A percentile compares a stretch with the other conserved stretches of the same genome.
phyloP scores from a whole-genome alignment of 768 basidiomycete genomes.

The Pleurotus giganteus region DNA sequence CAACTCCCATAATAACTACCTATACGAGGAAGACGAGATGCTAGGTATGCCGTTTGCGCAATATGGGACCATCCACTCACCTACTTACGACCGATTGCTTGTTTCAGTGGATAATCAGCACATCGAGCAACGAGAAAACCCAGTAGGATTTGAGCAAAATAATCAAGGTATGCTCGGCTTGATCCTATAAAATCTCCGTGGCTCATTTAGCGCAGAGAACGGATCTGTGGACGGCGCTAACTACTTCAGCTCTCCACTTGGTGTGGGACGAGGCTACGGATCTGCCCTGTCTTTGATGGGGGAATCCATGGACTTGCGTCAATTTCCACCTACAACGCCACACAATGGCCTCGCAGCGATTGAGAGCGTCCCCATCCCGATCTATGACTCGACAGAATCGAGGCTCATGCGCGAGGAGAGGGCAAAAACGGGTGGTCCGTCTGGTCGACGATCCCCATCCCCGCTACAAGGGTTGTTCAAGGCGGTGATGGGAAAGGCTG shows the following conservation, averaged over 20 bases:
- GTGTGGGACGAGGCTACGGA: too few species aligned
- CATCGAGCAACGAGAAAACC: too few species aligned
- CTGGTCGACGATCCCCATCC: neutral
- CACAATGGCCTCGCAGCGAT: neutral
- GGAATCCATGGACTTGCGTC: neutral
- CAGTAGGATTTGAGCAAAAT: neutral
- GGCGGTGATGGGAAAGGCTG: neutral
- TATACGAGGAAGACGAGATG: neutral
- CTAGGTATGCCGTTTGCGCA: neutral
- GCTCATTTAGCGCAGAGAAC: neutral
- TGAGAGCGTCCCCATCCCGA: neutral
- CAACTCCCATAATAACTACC: constrained; percentile 3
- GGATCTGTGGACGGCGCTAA: neutral
- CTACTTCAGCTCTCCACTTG: too few species aligned
- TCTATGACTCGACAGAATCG: neutral
- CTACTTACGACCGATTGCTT: neutral
- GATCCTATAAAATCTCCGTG: neutral
- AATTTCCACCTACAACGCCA: neutral
- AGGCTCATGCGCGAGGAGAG: neutral
- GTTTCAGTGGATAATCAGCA: neutral
- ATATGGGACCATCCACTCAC: neutral
- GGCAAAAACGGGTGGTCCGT: neutral
- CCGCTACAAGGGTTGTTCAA: neutral
- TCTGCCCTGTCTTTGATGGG: too few species aligned
- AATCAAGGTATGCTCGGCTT: too few species aligned